Evolutionary conservation across 495 filamentous ascomycete species (phyloP).

Genomic region (Aspergillus ellipticus): DNA sequence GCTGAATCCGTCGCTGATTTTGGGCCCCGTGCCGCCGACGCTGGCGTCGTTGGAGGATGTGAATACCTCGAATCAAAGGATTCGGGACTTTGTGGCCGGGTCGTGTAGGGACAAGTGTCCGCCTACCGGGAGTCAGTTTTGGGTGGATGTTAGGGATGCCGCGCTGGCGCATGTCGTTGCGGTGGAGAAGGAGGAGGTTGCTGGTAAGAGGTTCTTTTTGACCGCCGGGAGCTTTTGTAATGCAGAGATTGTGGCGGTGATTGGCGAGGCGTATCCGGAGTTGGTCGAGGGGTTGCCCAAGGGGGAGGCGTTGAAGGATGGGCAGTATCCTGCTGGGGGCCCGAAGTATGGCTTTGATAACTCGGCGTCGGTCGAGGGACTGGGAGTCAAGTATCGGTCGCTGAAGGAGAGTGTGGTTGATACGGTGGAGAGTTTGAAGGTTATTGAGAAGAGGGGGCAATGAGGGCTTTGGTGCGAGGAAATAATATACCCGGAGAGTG

Average conservation of each 20-base stretch:
- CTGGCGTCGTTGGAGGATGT: slow-evolving; percentile 46
- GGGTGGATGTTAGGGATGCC: slow-evolving; percentile 56
- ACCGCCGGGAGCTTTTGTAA: slow-evolving; percentile 52
- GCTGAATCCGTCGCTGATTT: slow-evolving; percentile 58
- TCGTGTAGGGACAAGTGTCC: slow-evolving; percentile 50
- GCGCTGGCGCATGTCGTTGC: slow-evolving; percentile 59
- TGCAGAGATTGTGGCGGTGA: slow-evolving; percentile 51
- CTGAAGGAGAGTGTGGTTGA: slow-evolving; percentile 49
- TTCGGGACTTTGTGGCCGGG: slow-evolving; percentile 46
- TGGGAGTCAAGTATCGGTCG: slow-evolving; percentile 46
- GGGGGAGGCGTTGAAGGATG: slow-evolving; percentile 29
- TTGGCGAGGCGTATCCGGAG: slow-evolving; percentile 57
- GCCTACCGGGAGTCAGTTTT: slow-evolving; percentile 45
- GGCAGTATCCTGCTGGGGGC: slow-evolving; percentile 37
- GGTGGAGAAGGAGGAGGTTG: slow-evolving; percentile 52
- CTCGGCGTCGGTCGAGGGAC: slow-evolving; percentile 37
- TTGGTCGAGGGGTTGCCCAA: slow-evolving; percentile 47
- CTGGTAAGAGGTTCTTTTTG: slow-evolving; percentile 59
- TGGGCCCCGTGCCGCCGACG: slow-evolving; percentile 54
- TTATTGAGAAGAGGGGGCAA: not conserved
- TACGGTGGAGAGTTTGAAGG: slow-evolving; percentile 24
- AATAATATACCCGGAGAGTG: no score
- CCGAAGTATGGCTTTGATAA: slow-evolving; percentile 40
- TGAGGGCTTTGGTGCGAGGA: no score
- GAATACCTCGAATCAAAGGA: slow-evolving; percentile 55